phyloP scores from a whole-genome alignment of 371 early-diverging fungal genomes.

The Funneliformis caledonium region DNA sequence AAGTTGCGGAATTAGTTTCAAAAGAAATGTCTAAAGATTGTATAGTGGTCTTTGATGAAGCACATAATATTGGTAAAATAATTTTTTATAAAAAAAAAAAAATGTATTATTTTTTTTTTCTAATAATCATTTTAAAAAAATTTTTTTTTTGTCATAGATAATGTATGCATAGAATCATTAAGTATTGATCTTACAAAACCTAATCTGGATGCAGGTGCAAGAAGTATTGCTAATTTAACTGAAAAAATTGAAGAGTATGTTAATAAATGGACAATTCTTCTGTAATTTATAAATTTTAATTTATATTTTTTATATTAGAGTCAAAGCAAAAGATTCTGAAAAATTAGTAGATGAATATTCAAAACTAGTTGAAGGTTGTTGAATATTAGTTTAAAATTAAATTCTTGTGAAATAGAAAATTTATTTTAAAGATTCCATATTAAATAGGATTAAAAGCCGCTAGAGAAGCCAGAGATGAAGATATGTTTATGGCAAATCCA shows the following conservation, averaged over 20 bases:
- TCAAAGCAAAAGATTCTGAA: conserved; percentile 87
- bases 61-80: conserved; percentile 95
- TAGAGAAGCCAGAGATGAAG: conserved; percentile 72
- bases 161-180: conserved; percentile 98
- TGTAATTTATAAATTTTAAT: not conserved
- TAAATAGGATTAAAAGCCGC: conserved; percentile 75
- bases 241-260: conserved; percentile 74
- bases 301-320: conserved; percentile 49
- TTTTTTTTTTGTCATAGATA: conserved; percentile 61
- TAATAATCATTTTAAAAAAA: not conserved
- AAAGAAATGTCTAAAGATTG: conserved; percentile 93
- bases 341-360: conserved; percentile 89
- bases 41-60: conserved; percentile 99
- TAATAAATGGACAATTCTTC: not conserved
- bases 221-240: conserved; percentile 73
- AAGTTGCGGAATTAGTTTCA: conserved; percentile 96
- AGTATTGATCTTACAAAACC: conserved; percentile 93
- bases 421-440: not conserved
- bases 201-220: conserved; percentile 88
- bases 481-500: conserved; percentile 77
- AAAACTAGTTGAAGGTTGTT: conserved; percentile 79
- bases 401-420: not conserved
- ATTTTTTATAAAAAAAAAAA: not conserved
- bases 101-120: not conserved
- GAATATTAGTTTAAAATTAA: not conserved